phyloP scores from a whole-genome alignment of 2,329 filamentous ascomycete genomes.

The Paradendryphiella salina region DNA sequence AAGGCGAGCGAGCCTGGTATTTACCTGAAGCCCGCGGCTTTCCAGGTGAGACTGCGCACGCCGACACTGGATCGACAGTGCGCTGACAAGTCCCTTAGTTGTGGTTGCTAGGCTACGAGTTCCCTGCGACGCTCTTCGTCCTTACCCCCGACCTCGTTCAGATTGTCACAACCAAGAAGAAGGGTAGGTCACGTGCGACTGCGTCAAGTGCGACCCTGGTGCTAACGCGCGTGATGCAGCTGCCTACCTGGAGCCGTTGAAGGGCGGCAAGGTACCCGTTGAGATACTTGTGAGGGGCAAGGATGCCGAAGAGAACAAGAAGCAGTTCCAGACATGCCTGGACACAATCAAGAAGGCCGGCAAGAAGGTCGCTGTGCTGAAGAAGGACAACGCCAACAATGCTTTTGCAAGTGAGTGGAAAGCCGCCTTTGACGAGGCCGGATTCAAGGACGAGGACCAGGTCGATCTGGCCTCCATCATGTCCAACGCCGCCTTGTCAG shows the following conservation, averaged over 20 bases:
- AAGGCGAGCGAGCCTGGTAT: constrained; percentile 80
- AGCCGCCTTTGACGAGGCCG: constrained; percentile 69
- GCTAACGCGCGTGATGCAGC: constrained; percentile 60
- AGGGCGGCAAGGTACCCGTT: constrained; percentile 87
- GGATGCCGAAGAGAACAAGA: constrained; percentile 86
- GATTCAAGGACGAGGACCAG: constrained; percentile 83
- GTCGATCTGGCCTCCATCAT: constrained; percentile 83
- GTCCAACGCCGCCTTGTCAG: constrained; percentile 79
- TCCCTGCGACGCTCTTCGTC: constrained; percentile 91
- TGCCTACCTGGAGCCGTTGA: constrained; percentile 88
- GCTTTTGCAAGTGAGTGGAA: constrained; percentile 98
- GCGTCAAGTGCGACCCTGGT: background rate
- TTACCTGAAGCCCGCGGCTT: constrained; percentile 94
- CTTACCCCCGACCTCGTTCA: constrained; percentile 87
- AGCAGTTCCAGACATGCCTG: constrained; percentile 80
- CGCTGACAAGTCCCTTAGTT: constrained; percentile 63
- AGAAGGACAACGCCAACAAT: constrained; percentile 81
- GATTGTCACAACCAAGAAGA: constrained; percentile 94
- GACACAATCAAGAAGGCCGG: constrained; percentile 87
- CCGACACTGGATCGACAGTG: background rate
- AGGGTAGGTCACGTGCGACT: constrained; percentile 63
- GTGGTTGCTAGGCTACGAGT: constrained; percentile 98
- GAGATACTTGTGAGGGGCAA: constrained; percentile 92
- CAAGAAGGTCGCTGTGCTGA: constrained; percentile 85
- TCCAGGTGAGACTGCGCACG: constrained; percentile 69